Percentiles rank a stretch among this genome's conserved stretches.
phyloP scores from a whole-genome alignment of 108 stramenopile species.

The Chaetoceros muelleri region DNA sequence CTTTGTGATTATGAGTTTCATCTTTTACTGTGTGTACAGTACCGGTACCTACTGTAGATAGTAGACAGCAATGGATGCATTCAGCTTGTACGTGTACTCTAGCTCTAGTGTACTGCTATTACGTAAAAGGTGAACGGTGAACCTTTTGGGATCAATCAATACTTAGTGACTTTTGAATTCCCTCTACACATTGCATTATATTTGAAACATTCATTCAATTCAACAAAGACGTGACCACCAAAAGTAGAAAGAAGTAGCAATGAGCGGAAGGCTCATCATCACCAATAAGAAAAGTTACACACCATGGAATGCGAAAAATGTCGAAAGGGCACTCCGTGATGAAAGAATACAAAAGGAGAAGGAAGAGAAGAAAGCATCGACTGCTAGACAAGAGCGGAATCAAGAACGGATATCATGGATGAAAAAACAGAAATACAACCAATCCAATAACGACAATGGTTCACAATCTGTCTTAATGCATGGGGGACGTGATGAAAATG shows the following conservation, averaged over 20 bases:
- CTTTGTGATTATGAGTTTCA: too few species aligned
- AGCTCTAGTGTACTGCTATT: too few species aligned
- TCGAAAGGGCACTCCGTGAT: slow-evolving; percentile 75
- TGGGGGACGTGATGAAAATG: background rate
- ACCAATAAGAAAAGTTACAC: slow-evolving; percentile 83
- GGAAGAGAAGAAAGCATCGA: slow-evolving; percentile 24
- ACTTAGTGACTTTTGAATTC: background rate
- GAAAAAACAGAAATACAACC: background rate
- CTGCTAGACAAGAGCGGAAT: slow-evolving; percentile 7
- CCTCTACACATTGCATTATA: too few species aligned
- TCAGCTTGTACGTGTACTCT: too few species aligned
- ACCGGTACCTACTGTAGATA: background rate
- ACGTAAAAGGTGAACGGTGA: too few species aligned
- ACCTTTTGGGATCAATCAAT: too few species aligned
- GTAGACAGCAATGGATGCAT: too few species aligned
- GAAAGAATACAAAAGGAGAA: slow-evolving; percentile 46
- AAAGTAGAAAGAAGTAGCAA: slow-evolving; percentile 7
- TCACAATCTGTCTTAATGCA: slow-evolving; percentile 6
- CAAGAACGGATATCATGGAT: background rate
- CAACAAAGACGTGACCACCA: background rate
- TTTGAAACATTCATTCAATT: too few species aligned
- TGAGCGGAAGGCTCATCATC: slow-evolving; percentile 86
- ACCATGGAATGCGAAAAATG: slow-evolving; percentile 86
- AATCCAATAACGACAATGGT: background rate
- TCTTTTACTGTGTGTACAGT: too few species aligned